phyloP scores from a whole-genome alignment of 768 basidiomycete species.

The Polyporus arcularius region DNA sequence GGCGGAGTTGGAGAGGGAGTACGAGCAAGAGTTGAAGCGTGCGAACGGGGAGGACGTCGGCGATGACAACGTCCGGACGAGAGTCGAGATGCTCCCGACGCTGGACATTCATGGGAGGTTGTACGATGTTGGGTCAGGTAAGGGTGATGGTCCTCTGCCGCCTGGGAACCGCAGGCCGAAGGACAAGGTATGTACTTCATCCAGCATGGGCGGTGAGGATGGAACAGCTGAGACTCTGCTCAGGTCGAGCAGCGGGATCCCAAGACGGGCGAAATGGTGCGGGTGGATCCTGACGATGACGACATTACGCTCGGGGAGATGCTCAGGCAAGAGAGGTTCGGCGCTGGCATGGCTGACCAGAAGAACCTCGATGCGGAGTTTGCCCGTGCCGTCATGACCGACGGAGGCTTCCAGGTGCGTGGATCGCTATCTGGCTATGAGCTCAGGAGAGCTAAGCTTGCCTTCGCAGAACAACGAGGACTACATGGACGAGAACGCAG shows the following conservation, averaged over 20 bases:
- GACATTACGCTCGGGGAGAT: constrained; percentile 84
- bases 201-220: no score
- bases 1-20: constrained; percentile 77
- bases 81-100: constrained; percentile 86
- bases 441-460: neutral
- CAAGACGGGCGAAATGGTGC: constrained; percentile 86
- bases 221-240: neutral
- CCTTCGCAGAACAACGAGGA: constrained; percentile 74
- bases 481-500: constrained; percentile 97
- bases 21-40: constrained; percentile 66
- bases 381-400: constrained; percentile 83
- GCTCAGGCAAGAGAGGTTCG: constrained; percentile 89
- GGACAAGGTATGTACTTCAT: constrained; percentile 50
- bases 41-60: constrained; percentile 40
- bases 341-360: constrained; percentile 87
- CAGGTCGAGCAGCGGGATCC: constrained; percentile 88
- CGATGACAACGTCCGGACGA: constrained; percentile 48
- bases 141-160: constrained; percentile 48
- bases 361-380: constrained; percentile 91
- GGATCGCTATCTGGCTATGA: neutral
- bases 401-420: constrained; percentile 82
- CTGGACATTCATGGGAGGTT: constrained; percentile 80
- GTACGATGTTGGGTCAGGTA: constrained; percentile 90
- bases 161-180: constrained; percentile 83
- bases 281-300: constrained; percentile 92